Conservation (phyloP, 768 basidiomycete genomes). For the Pisolithus albus region DNA sequence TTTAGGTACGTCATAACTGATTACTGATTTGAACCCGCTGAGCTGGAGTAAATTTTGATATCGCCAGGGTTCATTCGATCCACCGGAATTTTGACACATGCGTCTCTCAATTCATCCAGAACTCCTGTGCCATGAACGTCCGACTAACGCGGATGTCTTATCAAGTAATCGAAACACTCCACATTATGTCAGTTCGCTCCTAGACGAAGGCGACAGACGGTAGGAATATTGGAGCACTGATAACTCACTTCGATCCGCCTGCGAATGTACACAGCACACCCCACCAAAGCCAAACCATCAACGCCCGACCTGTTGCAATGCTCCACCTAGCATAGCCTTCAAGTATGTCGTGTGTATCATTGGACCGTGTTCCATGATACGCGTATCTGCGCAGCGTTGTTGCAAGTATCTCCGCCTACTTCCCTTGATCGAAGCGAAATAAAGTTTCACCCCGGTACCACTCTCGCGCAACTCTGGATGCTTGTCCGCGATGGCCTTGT, state of each 20-base stretch:
- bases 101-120: no score
- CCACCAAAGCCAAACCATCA: neutral
- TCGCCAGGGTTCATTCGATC: no score
- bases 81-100: no score
- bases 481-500: neutral
- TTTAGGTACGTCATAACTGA: no score
- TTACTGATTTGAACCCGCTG: no score
- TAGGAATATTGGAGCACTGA: neutral
- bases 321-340: conserved; percentile 5
- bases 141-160: no score
- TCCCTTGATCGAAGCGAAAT: neutral
- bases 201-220: no score
- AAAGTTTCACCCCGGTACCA: neutral
- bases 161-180: no score
- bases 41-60: no score
- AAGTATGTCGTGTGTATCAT: conserved; percentile 2
- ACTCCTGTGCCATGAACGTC: no score
- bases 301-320: conserved; percentile 3
- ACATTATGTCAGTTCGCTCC: no score
- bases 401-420: conserved; percentile 3
- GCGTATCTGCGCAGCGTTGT: conserved; percentile 2
- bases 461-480: neutral
- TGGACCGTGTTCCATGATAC: neutral
- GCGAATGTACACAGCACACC: neutral
- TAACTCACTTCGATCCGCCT: neutral